Base-by-base conservation (phyloP, 495 filamentous ascomycete genomes). In the Penicillium taxi region DNA sequence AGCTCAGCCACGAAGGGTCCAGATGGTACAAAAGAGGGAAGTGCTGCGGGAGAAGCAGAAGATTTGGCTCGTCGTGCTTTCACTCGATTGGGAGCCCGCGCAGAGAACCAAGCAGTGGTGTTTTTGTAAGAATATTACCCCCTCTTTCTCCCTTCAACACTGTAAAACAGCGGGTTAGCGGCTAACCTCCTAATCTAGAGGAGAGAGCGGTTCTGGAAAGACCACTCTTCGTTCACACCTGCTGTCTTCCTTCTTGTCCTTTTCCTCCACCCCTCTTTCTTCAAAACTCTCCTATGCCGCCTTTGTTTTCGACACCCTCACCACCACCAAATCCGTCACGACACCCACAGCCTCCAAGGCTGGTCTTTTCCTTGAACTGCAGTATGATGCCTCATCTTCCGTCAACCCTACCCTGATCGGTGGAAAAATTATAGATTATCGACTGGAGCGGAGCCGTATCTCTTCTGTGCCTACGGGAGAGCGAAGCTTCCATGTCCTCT, bases 281-380 rank as follows among this genome's bases (percentile, higher is more conserved):
- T 81, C 78, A 39, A 98, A 95, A 58, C 70, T 96, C 15, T 95
- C 88, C 2, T 84, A 90, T 23, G 90, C 91, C 22, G 80, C 87
- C 9, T 98, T 94, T 56, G 74, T 96, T 16, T 96, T 96, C 58
- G 91, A 98, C 56, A 82, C 87, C 5, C 72, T 98, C 26, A 98
- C 91, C 3, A 95, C 91, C 5, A 98, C 90, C n/a, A 98, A 98
- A 67, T 94, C 89, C 12, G 74, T 86, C 13, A 95, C 89, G 5
- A 95, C 89, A 0, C 89, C 89, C 1, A 94, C 86, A 5, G 91
- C 91, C 16, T 96, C 90, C 9, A 96, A 94, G 58, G 82, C 91
- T 5, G 91, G 91, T 39, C 75, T 98, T 9, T 94, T 95, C 51
- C 84, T 86, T 56, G 91, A 98, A 50, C 69, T 98, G 18, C 91